Conservation (phyloP, 1,284 basidiomycete species). For the Moesziomyces antarcticus region DNA sequence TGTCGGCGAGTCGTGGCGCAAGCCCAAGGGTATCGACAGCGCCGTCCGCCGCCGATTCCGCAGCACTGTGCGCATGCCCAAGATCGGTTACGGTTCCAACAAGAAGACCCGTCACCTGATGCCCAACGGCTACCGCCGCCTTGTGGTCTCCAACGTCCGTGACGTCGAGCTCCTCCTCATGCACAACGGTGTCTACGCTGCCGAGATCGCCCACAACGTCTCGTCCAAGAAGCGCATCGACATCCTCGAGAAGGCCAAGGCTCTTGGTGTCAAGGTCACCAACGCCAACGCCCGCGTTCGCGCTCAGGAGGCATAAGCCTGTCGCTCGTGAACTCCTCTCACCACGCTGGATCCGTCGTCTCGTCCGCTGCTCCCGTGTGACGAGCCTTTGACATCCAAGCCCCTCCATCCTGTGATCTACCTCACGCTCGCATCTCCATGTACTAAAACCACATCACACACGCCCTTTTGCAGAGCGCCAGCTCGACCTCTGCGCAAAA, state of each 20-base stretch:
- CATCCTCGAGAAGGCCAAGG: slow-evolving; percentile 82
- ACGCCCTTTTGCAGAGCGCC: slow-evolving; percentile 8
- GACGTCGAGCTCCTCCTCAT: slow-evolving; percentile 67
- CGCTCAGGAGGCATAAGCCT: slow-evolving; percentile 81
- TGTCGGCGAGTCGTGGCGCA: slow-evolving; percentile 64
- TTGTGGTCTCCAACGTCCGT: slow-evolving; percentile 64
- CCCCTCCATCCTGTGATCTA: slow-evolving; percentile 24
- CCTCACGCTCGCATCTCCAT: slow-evolving; percentile 37
- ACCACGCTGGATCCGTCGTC: slow-evolving; percentile 19
- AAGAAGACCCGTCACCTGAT: slow-evolving; percentile 68
- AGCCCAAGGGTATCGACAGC: slow-evolving; percentile 68
- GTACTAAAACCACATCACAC: slow-evolving; percentile 36
- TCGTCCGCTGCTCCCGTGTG: slow-evolving; percentile 6
- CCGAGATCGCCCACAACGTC: slow-evolving; percentile 97
- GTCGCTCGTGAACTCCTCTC: background rate
- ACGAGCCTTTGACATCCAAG: slow-evolving; percentile 4
- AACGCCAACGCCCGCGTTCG: slow-evolving; percentile 94
- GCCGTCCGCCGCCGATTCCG: slow-evolving; percentile 66
- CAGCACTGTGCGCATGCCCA: slow-evolving; percentile 63
- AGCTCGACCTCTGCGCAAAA: slow-evolving; percentile 21
- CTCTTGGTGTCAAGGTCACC: slow-evolving; percentile 77
- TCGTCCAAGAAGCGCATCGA: slow-evolving; percentile 93
- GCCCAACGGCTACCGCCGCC: slow-evolving; percentile 67
- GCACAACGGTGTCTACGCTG: slow-evolving; percentile 96
- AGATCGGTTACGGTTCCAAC: slow-evolving; percentile 68